Evolutionary conservation across 768 basidiomycete genomes (phyloP).

Genomic region (Xerocomus brunneocitrinus): DNA sequence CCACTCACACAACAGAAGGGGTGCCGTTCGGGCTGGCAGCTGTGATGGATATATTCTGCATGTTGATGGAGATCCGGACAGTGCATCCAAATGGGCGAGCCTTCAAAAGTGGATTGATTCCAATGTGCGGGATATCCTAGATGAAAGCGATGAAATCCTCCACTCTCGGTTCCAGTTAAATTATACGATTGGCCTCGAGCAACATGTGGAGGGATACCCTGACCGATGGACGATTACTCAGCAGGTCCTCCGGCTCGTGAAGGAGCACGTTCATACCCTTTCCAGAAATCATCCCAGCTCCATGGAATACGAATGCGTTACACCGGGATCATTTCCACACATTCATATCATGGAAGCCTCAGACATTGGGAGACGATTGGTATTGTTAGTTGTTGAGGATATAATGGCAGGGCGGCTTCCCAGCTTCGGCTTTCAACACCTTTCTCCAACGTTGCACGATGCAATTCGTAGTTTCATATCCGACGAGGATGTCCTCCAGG

Average conservation of each 20-base stretch:
- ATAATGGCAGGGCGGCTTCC: slow-evolving; percentile 11
- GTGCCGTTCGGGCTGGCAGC: too few species aligned
- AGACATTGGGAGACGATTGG: not conserved
- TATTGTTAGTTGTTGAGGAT: slow-evolving; percentile 2
- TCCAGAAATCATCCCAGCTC: not conserved
- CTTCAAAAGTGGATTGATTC: not conserved
- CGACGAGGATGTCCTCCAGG: not conserved
- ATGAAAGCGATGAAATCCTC: not conserved
- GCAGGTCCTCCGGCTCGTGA: not conserved
- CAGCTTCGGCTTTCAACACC: slow-evolving; percentile 4
- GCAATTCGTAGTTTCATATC: slow-evolving; percentile 15
- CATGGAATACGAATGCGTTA: not conserved
- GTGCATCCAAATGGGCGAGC: too few species aligned
- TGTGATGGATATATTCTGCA: too few species aligned
- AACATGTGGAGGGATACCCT: not conserved
- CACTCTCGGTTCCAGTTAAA: not conserved
- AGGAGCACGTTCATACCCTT: not conserved
- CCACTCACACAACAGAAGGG: too few species aligned
- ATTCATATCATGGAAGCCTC: slow-evolving; percentile 5
- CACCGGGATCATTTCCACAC: slow-evolving; percentile 8
- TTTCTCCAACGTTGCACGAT: not conserved
- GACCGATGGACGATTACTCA: not conserved
- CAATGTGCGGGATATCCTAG: not conserved
- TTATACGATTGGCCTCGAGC: not conserved
- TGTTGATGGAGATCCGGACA: too few species aligned